Conservation (phyloP, 2,329 filamentous ascomycete species). For the Aspergillus quadrilineatus region DNA sequence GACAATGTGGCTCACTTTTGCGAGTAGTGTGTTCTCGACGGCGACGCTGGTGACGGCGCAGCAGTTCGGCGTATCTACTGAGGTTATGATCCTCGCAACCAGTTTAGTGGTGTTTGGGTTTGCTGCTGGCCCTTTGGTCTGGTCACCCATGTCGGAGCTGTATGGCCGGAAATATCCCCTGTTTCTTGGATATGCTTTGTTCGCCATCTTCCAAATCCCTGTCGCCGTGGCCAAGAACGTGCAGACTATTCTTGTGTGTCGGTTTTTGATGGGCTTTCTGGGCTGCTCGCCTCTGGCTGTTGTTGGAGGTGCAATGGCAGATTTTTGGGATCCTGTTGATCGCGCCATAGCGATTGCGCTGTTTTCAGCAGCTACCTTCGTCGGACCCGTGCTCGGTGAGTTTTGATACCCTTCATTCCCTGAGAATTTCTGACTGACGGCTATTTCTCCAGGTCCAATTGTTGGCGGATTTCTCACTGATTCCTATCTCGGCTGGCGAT, state of each 20-base stretch:
- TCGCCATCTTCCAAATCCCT: constrained; percentile 56
- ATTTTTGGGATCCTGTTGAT: constrained; percentile 51
- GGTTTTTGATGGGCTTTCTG: constrained; percentile 56
- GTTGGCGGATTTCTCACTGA: constrained; percentile 52
- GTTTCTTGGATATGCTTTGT: constrained; percentile 49
- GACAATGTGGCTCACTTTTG: constrained; percentile 50
- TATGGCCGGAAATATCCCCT: constrained; percentile 53
- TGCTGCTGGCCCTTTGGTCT: constrained; percentile 54
- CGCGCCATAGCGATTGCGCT: constrained; percentile 47
- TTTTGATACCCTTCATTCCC: neutral
- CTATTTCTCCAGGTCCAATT: constrained; percentile 39
- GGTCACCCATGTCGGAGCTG: constrained; percentile 48
- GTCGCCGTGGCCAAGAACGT: constrained; percentile 56
- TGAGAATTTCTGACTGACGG: neutral
- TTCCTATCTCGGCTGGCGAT: constrained; percentile 55
- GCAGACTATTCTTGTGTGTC: constrained; percentile 54
- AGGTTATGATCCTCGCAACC: constrained; percentile 44
- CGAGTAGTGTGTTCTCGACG: constrained; percentile 48
- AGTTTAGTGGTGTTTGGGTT: constrained; percentile 50
- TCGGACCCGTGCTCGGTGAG: constrained; percentile 47
- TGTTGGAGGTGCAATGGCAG: constrained; percentile 49
- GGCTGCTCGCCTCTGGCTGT: constrained; percentile 53
- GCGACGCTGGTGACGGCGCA: constrained; percentile 41
- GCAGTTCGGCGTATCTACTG: constrained; percentile 45
- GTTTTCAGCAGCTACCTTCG: constrained; percentile 50